Percentiles rank a stretch among this genome's conserved stretches.
Conservation (phyloP, 129 eudicot genomes). For the Sambucus nigra region DNA sequence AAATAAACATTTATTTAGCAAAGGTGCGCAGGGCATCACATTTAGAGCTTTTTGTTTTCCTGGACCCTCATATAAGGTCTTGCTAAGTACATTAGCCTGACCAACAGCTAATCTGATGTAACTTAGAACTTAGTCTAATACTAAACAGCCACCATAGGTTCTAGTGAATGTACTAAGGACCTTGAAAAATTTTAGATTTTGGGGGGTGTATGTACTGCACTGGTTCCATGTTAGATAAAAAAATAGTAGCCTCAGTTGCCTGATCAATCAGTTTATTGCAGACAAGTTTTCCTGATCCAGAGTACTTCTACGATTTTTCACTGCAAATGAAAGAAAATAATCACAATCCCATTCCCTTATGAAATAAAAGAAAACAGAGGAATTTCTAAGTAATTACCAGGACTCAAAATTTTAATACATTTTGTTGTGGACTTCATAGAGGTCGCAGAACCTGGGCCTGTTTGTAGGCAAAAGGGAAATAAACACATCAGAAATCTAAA, state of each 20-base stretch:
- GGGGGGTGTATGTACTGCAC: constrained; percentile 13
- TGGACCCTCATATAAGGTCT: background rate
- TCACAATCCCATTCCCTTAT: background rate
- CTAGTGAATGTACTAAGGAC: background rate
- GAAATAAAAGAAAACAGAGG: background rate
- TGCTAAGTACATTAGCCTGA: background rate
- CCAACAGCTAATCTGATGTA: background rate
- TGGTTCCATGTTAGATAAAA: constrained; percentile 33
- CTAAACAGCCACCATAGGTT: background rate
- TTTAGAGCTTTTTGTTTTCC: no score
- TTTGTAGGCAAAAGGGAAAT: background rate
- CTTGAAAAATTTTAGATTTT: background rate
- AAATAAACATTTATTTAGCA: no score
- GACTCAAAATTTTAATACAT: constrained; percentile 62
- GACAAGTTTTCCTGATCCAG: constrained; percentile 16
- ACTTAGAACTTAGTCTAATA: background rate
- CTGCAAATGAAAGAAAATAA: constrained; percentile 30
- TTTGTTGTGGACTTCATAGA: constrained; percentile 62
- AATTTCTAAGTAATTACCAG: constrained; percentile 35
- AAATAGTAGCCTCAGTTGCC: constrained; percentile 3
- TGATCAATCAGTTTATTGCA: constrained; percentile 21
- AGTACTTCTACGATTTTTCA: constrained; percentile 29
- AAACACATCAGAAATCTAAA: constrained; percentile 13
- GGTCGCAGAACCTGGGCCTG: constrained; percentile 57
- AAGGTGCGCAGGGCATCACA: no score